Evolutionary conservation across 306 rosid species (phyloP), one percentile per base, ranked within the genome.

Genomic region (Gillenia trifoliata): DNA sequence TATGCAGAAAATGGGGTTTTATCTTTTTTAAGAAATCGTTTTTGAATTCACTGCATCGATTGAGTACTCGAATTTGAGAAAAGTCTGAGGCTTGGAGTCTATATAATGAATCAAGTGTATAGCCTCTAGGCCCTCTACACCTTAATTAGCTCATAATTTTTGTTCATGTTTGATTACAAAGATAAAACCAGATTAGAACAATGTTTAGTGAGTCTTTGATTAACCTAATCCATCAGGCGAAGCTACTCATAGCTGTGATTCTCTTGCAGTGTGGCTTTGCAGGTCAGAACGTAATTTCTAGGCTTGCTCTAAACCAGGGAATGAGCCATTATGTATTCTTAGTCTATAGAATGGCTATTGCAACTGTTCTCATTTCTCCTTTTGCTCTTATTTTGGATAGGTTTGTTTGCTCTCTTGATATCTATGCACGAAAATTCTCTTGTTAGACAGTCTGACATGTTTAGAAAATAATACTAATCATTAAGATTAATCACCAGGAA

Each of bases 261-360:
- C 62, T 82, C 30, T 19, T 84, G 57, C 84, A 76, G 70, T 41
- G 75, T 16, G 82, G 30, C 8, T 78, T 68, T 41, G 85, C 88
- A 31, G 85, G 85, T 56, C 43, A 77, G 61, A 40, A 72, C 12
- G 71, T 84, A 23, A 70, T 84, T 59, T 33, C 74, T 1, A 81
- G 66, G 61, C 59, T 74, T 66, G 81, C 85, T 60, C 34, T 84
- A 17, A 84, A 81, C 70, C 52, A 81, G 31, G 88, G 88, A 61
- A 81, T 54, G 85, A 81, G 73, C 72, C 80, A 75, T 66, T 83
- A 75, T 43, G 73, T 81, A 1, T 71, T 79, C 41, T 65, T 78
- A 8, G 80, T 50, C 47, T 84, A 80, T 25, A 75, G 83, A 30
- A 70, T 77, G 68, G 71, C 83, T n/a, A 29, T 75, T 62, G 85